phyloP scores from a whole-genome alignment of 108 stramenopile genomes.

The Discostella stelligeroides region DNA sequence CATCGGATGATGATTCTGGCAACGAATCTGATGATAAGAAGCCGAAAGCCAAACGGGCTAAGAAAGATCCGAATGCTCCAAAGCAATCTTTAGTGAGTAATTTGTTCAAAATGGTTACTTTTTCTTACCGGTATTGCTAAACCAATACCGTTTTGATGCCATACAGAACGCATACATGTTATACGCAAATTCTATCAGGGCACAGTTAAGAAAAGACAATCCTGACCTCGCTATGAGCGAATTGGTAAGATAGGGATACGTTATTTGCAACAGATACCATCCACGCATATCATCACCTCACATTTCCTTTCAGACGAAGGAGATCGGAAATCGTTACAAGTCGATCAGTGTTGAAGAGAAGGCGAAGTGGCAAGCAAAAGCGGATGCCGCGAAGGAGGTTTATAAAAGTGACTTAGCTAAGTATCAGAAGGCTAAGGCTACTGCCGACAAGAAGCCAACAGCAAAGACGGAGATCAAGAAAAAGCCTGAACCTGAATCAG shows the following conservation, averaged over 20 bases:
- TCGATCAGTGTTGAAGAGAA: slow-evolving; percentile 57
- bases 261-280: no score
- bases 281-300: no score
- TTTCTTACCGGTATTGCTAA: no score
- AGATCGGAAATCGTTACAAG: slow-evolving; percentile 63
- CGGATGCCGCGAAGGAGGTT: slow-evolving; percentile 66
- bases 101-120: no score
- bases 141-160: not conserved
- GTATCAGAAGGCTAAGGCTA: slow-evolving; percentile 35
- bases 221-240: slow-evolving; percentile 65
- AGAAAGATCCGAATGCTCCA: slow-evolving; percentile 72
- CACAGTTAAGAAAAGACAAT: slow-evolving; percentile 70
- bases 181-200: slow-evolving; percentile 61
- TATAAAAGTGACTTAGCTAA: slow-evolving; percentile 58
- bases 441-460: slow-evolving; percentile 12
- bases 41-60: slow-evolving; percentile 14
- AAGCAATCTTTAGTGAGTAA: slow-evolving; percentile 40
- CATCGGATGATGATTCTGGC: slow-evolving; percentile 44
- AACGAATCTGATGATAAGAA: not conserved
- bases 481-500: slow-evolving; percentile 34
- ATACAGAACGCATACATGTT: slow-evolving; percentile 60
- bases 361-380: slow-evolving; percentile 66
- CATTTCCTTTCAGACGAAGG: slow-evolving; percentile 45
- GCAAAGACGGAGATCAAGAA: slow-evolving; percentile 36
- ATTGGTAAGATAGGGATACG: slow-evolving; percentile 41